phyloP scores from a whole-genome alignment of 441 rosid genomes.

The Bruguiera hainesii region DNA sequence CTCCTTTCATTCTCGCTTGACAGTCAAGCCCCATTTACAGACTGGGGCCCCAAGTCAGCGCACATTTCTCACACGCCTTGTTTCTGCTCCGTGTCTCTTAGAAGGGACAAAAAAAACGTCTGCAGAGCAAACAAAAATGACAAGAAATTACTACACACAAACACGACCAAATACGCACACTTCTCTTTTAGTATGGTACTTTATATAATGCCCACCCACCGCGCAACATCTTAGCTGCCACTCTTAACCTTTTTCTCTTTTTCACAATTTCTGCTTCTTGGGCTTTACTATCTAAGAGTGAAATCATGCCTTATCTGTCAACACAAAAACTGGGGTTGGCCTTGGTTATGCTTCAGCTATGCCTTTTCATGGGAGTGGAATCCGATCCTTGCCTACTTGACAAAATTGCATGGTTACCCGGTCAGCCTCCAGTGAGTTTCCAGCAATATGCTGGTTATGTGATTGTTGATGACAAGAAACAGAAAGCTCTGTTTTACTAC shows the following conservation, averaged over 20 bases:
- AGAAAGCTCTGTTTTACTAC: conserved; percentile 87
- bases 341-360: conserved; percentile 32
- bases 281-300: conserved; percentile 15
- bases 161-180: neutral
- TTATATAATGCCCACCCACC: conserved; percentile 29
- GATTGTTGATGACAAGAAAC: conserved; percentile 59
- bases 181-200: conserved; percentile 2
- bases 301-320: conserved; percentile 29
- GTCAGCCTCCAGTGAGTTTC: conserved; percentile 78
- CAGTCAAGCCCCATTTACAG: conserved; percentile 26
- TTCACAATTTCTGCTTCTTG: conserved; percentile 20
- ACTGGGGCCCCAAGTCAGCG: conserved; percentile 18
- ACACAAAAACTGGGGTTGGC: conserved; percentile 44
- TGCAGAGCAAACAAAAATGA: neutral
- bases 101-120: neutral
- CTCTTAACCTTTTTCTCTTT: neutral
- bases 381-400: conserved; percentile 44
- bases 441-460: conserved; percentile 88
- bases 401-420: conserved; percentile 54
- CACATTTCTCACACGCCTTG: conserved; percentile 23
- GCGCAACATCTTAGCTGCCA: conserved; percentile 14
- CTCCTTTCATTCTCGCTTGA: conserved; percentile 28
- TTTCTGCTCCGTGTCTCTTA: conserved; percentile 21
- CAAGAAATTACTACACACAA: neutral
- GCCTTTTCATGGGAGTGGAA: conserved; percentile 23